Evolutionary conservation across 1,284 basidiomycete genomes (phyloP).

Genomic region (Pulchroboletus neoregius): DNA sequence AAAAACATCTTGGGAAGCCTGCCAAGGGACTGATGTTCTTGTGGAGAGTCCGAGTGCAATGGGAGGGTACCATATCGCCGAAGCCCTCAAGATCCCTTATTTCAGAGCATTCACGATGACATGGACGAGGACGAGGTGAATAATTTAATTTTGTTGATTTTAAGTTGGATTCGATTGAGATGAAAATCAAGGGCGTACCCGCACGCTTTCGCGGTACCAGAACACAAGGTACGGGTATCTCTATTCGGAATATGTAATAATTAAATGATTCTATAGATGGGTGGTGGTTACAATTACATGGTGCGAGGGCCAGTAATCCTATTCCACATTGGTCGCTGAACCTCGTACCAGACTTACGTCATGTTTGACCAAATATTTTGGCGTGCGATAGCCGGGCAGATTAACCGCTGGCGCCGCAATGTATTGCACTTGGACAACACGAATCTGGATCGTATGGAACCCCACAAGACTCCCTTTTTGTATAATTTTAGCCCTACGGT

Average conservation of each 20-base stretch:
- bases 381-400: slow-evolving; percentile 88
- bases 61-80: slow-evolving; percentile 98
- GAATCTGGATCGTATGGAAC: slow-evolving; percentile 89
- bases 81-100: slow-evolving; percentile 90
- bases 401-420: slow-evolving; percentile 90
- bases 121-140: slow-evolving; percentile 70
- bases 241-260: slow-evolving; percentile 5
- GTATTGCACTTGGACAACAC: slow-evolving; percentile 76
- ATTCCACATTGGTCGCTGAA: slow-evolving; percentile 2
- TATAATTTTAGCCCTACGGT: slow-evolving; percentile 94
- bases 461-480: slow-evolving; percentile 94
- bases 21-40: slow-evolving; percentile 89
- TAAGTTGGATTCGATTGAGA: slow-evolving; percentile 1
- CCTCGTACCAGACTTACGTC: slow-evolving; percentile 63
- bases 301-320: slow-evolving; percentile 38
- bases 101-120: slow-evolving; percentile 91
- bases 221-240: slow-evolving; percentile 58
- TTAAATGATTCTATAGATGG: slow-evolving; percentile 58
- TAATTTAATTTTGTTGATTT: background rate
- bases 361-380: slow-evolving; percentile 99
- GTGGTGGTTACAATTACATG: slow-evolving; percentile 98
- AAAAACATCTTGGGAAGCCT: slow-evolving; percentile 91
- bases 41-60: slow-evolving; percentile 96
- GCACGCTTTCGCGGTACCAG: slow-evolving; percentile 96
- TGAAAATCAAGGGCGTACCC: slow-evolving; percentile 74